These are phyloP conservation scores for Dactylellina drechsleri DNA, from an alignment of 2,329 filamentous ascomycete species.

Conservation along the genomic window DNA sequence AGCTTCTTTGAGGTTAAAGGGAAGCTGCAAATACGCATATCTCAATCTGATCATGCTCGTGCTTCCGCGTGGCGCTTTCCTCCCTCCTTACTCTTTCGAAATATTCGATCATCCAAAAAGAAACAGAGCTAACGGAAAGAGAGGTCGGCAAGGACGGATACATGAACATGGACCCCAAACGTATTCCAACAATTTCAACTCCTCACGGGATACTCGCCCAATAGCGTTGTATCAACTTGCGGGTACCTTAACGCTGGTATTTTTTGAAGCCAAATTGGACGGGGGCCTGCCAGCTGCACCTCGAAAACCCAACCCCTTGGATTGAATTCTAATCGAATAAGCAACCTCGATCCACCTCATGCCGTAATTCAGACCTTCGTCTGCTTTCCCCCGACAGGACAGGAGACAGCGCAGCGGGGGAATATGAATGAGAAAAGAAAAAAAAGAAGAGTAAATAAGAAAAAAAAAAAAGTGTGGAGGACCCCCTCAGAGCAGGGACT, in stretches of 20 bases:
- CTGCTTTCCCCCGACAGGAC: constrained; percentile 14
- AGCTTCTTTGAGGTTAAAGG: constrained; percentile 1
- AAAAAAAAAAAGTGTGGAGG: constrained; percentile 11
- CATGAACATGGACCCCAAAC: constrained; percentile 3
- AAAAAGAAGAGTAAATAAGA: background rate
- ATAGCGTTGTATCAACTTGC: constrained; percentile 28
- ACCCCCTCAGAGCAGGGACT: constrained; percentile 22
- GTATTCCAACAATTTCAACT: constrained; percentile 51
- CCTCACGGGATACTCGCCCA: constrained; percentile 29
- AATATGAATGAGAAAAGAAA: background rate
- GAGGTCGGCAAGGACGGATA: no score
- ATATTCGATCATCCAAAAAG: no score
- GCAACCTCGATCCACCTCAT: constrained; percentile 36
- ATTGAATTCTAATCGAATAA: constrained; percentile 22
- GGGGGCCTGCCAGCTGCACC: constrained; percentile 12
- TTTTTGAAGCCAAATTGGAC: constrained; percentile 1
- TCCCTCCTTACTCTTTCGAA: no score
- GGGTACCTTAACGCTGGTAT: constrained; percentile 44
- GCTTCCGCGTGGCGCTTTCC: constrained; percentile 41
- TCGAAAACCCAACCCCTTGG: constrained; percentile 46
- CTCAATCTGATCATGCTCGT: constrained; percentile 30
- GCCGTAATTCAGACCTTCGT: constrained; percentile 22
- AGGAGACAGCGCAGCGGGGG: background rate
- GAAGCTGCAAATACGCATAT: constrained; percentile 4
- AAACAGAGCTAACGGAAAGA: background rate